Conservation (phyloP, 176 grass and related monocot species). For the Tillandsia leiboldiana region DNA sequence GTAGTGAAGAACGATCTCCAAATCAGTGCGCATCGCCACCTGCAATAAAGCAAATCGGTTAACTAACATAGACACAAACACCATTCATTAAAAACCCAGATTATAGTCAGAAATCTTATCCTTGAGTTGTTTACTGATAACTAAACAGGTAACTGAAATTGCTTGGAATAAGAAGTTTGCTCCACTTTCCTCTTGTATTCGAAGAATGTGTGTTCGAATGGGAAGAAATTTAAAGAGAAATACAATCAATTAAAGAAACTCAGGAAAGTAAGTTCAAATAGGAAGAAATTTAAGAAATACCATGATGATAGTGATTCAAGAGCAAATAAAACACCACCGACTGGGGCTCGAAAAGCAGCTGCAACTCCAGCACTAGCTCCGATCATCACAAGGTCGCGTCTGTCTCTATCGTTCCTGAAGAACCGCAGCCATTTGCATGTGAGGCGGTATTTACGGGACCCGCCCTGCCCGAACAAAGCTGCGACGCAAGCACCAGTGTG, state of each 20-base stretch:
- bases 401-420: conserved; percentile 94
- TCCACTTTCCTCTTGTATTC: not conserved
- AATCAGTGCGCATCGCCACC: conserved; percentile 88
- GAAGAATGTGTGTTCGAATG: not conserved
- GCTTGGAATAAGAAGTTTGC: not conserved
- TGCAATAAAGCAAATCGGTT: conserved; percentile 5
- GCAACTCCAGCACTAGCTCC: conserved; percentile 67
- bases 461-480: conserved; percentile 77
- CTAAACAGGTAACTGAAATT: not conserved
- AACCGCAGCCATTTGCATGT: conserved; percentile 80
- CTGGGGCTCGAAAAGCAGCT: conserved; percentile 73
- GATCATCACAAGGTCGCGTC: conserved; percentile 85
- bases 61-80: no score
- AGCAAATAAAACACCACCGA: conserved; percentile 80
- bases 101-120: not conserved
- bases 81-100: no score
- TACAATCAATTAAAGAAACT: not conserved
- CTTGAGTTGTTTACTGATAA: no score
- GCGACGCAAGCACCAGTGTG: conserved; percentile 89
- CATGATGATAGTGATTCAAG: conserved; percentile 83
- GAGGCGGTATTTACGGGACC: conserved; percentile 61
- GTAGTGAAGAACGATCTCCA: conserved; percentile 95
- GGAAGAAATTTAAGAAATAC: conserved; percentile 16
- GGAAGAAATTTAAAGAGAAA: not conserved
- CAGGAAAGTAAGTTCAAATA: not conserved